Base-by-base conservation (phyloP, 148 eudicot species). In the Silene uniflora region DNA sequence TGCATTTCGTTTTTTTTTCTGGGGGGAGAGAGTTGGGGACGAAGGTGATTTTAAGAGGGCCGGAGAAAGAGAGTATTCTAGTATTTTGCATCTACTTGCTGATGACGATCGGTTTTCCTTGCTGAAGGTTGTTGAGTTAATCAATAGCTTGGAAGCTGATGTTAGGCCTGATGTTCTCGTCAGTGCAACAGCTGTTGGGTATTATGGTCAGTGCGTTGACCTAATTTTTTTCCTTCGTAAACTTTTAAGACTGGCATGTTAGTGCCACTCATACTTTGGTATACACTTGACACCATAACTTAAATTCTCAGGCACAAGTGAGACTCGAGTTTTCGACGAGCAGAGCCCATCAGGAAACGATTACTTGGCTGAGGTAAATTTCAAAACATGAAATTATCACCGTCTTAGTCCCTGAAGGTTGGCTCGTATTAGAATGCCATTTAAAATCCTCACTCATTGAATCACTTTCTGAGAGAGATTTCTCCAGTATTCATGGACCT, bases 141-240 rank as follows among this genome's bases (percentile, higher is more conserved):
- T 95, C 75, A 95, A 95, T 74, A 75, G 69, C 70, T 85, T 86
- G 71, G 79, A 80, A 83, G 85, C 81, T 85, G 93, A 88, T 52
- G 75, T 78, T 70, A 85, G 96, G 80, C 99, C 99, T 65, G 73
- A 76, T 69, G 96, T 92, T 83, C 87, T 95, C 74, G 86, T 95
- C 76, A 95, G 96, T 88, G 99, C 97, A 76, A 90, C 96, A 32
- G 99, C 99, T 55, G 88, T 95, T 72, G 99, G 99, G 64, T 95
- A 90, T 84, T 95, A 95, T 80, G 99, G 98, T 95, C 68, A 59
- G 89, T 82, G 7, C 67, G 5, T 47, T 9, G 24, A 25, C 25
- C 72, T 16, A 17, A 29, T 71, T 9, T 16, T 19, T 62, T 23
- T 11, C 56, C 65, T 61, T 61, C 0, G 17, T 61, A 71, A 55